phyloP scores from a whole-genome alignment of 2,329 filamentous ascomycete species.

The Macroventuria anomochaeta region DNA sequence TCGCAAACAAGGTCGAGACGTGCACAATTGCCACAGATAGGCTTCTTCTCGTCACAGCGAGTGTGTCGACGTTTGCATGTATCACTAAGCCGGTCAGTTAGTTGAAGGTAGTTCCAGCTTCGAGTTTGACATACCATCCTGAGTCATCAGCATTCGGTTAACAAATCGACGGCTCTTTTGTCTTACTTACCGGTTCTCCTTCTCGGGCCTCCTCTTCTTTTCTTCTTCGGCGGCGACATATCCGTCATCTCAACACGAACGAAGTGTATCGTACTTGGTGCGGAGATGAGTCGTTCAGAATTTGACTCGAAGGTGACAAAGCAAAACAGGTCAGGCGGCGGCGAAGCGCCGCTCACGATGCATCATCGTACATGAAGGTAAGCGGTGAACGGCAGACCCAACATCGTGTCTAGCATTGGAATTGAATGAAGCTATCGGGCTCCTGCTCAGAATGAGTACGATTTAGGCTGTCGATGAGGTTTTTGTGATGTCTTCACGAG shows the following conservation, averaged over 20 bases:
- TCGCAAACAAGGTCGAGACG: conserved; percentile 39
- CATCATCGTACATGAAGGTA: background rate
- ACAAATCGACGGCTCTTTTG: no score
- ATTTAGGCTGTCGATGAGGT: background rate
- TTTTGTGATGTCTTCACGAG: background rate
- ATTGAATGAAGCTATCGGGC: background rate
- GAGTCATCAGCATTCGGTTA: background rate
- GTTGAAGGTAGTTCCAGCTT: background rate
- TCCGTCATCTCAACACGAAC: background rate
- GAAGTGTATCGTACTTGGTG: background rate
- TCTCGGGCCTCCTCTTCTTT: conserved; percentile 34
- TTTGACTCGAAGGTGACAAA: conserved; percentile 1
- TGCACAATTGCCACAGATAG: conserved; percentile 42
- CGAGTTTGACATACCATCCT: conserved; percentile 7
- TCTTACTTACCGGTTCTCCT: conserved; percentile 33
- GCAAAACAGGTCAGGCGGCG: conserved; percentile 1
- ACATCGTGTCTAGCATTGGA: background rate
- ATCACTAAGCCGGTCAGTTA: conserved; percentile 25
- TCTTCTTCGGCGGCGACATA: conserved; percentile 26
- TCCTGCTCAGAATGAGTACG: no score
- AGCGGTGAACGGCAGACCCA: background rate
- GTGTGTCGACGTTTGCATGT: conserved; percentile 46
- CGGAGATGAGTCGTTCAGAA: background rate
- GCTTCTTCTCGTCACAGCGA: conserved; percentile 45
- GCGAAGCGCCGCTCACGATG: background rate